Percentiles rank a stretch among this genome's conserved stretches.
Conservation (phyloP, 2,329 filamentous ascomycete genomes). For the Pseudogymnoascus sp. region DNA sequence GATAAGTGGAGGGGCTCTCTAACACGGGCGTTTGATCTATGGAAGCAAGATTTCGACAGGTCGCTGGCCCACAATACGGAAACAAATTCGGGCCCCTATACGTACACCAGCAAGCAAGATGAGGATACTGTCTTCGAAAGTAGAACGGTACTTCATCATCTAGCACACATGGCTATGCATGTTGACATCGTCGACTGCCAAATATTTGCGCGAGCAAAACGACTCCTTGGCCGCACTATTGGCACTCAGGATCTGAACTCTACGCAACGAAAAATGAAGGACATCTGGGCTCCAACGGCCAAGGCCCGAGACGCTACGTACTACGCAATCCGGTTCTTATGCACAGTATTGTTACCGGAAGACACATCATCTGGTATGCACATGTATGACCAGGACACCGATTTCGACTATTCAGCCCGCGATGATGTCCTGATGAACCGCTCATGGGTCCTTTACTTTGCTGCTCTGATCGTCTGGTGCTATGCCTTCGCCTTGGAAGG, state of each 20-base stretch:
- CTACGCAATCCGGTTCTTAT: conserved; percentile 84
- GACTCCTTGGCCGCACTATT: conserved; percentile 79
- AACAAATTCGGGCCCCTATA: conserved; percentile 47
- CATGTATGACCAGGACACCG: conserved; percentile 25
- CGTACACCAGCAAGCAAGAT: conserved; percentile 55
- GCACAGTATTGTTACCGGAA: conserved; percentile 70
- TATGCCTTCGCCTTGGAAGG: conserved; percentile 91
- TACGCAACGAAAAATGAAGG: conserved; percentile 77
- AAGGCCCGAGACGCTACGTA: conserved; percentile 86
- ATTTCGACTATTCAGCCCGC: conserved; percentile 65
- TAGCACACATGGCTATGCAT: conserved; percentile 97
- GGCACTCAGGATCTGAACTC: conserved; percentile 73
- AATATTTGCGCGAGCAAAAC: conserved; percentile 83
- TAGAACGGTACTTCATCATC: conserved; percentile 80
- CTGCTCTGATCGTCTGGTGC: conserved; percentile 86
- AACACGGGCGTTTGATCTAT: conserved; percentile 84
- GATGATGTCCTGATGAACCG: conserved; percentile 87
- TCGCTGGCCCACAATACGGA: conserved; percentile 57
- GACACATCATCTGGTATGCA: conserved; percentile 27
- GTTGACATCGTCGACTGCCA: conserved; percentile 97
- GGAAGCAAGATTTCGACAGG: conserved; percentile 88
- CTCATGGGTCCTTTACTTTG: conserved; percentile 93
- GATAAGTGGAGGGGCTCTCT: conserved; percentile 87
- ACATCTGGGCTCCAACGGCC: conserved; percentile 81
- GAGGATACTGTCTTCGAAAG: conserved; percentile 72